Conservation (phyloP, 768 basidiomycete genomes). For the Suillus bovinus region DNA sequence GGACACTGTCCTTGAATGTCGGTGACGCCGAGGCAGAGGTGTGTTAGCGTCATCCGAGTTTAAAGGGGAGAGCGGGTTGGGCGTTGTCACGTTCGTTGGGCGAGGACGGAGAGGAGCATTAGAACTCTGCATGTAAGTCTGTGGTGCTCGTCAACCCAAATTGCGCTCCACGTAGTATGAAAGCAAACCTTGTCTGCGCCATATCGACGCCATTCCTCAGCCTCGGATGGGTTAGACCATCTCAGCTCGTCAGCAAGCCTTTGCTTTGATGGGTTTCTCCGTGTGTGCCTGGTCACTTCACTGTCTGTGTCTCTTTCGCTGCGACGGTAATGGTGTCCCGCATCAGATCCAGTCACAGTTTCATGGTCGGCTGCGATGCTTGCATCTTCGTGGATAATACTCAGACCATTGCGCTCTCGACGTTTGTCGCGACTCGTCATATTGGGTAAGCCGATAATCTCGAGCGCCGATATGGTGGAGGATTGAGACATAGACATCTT, state of each 20-base stretch:
- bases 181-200: slow-evolving; percentile 21
- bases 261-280: slow-evolving; percentile 26
- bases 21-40: slow-evolving; percentile 26
- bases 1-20: slow-evolving; percentile 20
- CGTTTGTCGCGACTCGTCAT: slow-evolving; percentile 11
- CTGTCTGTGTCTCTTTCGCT: slow-evolving; percentile 18
- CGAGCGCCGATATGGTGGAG: slow-evolving; percentile 35
- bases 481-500: slow-evolving; percentile 25
- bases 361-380: slow-evolving; percentile 27
- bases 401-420: slow-evolving; percentile 28
- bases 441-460: slow-evolving; percentile 29
- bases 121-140: slow-evolving; percentile 22
- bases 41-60: slow-evolving; percentile 12
- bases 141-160: slow-evolving; percentile 2
- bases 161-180: not conserved
- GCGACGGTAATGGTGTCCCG: slow-evolving; percentile 11
- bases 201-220: slow-evolving; percentile 33
- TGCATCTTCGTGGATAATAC: slow-evolving; percentile 34
- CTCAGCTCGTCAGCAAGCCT: slow-evolving; percentile 35
- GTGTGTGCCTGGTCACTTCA: slow-evolving; percentile 16
- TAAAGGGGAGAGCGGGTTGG: slow-evolving; percentile 30
- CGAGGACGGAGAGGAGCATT: slow-evolving; percentile 16
- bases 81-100: slow-evolving; percentile 23
- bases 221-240: slow-evolving; percentile 33
- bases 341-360: slow-evolving; percentile 21